These are phyloP conservation scores for Xylaria nigripes DNA, from an alignment of 495 filamentous ascomycete species.

Conservation along the genomic window DNA sequence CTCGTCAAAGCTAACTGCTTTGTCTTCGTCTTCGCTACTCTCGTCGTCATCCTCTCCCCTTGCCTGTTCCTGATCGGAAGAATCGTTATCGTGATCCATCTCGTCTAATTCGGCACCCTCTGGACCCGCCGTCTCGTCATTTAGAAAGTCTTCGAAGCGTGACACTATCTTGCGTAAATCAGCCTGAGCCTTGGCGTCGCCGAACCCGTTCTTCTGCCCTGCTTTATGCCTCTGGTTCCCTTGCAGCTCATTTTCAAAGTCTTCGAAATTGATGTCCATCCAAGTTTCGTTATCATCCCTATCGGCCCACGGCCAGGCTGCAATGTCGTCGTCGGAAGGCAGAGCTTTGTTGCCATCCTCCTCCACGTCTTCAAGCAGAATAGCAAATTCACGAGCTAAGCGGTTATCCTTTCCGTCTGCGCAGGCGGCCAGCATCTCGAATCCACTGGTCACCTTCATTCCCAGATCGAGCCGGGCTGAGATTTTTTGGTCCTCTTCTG, in stretches of 20 bases:
- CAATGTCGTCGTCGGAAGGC: constrained; percentile 67
- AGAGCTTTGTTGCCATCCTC: constrained; percentile 48
- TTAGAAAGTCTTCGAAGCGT: constrained; percentile 85
- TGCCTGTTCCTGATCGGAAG: constrained; percentile 42
- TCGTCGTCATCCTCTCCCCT: constrained; percentile 29
- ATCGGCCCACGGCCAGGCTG: constrained; percentile 50
- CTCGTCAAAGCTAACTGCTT: constrained; percentile 73
- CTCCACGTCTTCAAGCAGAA: constrained; percentile 65
- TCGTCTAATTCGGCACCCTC: constrained; percentile 75
- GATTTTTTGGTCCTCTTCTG: constrained; percentile 25
- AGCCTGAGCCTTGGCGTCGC: constrained; percentile 70
- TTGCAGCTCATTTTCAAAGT: constrained; percentile 72
- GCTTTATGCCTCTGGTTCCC: constrained; percentile 18
- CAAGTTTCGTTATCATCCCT: constrained; percentile 78
- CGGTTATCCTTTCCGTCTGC: constrained; percentile 57
- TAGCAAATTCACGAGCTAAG: constrained; percentile 59
- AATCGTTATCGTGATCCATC: constrained; percentile 59
- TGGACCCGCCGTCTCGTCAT: constrained; percentile 70
- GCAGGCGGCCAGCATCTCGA: constrained; percentile 76
- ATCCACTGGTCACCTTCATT: constrained; percentile 83
- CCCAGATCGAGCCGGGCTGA: constrained; percentile 58
- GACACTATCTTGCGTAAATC: constrained; percentile 84
- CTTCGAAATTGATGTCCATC: constrained; percentile 84
- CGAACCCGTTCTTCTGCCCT: constrained; percentile 45
- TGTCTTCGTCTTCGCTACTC: constrained; percentile 55